phyloP scores from a whole-genome alignment of 148 eudicot genomes.

The Nyssa sinensis region DNA sequence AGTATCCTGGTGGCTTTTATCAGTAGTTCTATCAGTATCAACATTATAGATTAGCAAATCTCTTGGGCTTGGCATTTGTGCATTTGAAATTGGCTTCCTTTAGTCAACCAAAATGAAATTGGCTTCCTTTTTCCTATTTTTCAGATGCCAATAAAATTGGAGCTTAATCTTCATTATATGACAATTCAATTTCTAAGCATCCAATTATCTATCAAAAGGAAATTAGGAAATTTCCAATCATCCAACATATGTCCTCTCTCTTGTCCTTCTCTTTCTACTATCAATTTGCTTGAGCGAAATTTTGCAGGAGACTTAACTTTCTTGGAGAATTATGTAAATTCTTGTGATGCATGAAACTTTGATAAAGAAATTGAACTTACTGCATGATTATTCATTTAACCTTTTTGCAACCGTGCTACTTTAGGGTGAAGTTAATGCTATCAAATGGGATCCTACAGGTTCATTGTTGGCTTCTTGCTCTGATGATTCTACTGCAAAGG shows the following conservation, averaged over 20 bases:
- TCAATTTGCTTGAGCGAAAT: not conserved
- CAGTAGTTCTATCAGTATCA: not conserved
- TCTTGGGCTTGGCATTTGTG: too few relatives aligned
- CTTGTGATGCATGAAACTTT: not conserved
- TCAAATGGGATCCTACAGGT: conserved; percentile 68
- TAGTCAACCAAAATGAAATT: too few relatives aligned
- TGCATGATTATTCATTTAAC: not conserved
- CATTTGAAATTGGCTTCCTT: too few relatives aligned
- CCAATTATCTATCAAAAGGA: too few relatives aligned
- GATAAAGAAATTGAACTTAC: not conserved
- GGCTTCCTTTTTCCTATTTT: too few relatives aligned
- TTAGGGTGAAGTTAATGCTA: conserved; percentile 69
- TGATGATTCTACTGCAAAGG: conserved; percentile 66
- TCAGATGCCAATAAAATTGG: not conserved
- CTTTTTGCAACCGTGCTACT: conserved; percentile 11
- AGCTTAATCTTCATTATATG: not conserved
- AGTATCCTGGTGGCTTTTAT: not conserved
- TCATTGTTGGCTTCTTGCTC: conserved; percentile 64
- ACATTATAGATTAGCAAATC: not conserved
- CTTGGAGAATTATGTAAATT: not conserved
- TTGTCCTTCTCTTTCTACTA: not conserved
- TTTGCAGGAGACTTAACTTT: not conserved
- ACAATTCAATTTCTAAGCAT: too few relatives aligned
- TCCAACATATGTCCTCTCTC: not conserved
- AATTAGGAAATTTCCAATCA: not conserved